A percentile compares a stretch with the other conserved stretches of the same genome.
Evolutionary conservation across 2,329 filamentous ascomycete genomes (phyloP).

Genomic region (Bipolaris victoriae): DNA sequence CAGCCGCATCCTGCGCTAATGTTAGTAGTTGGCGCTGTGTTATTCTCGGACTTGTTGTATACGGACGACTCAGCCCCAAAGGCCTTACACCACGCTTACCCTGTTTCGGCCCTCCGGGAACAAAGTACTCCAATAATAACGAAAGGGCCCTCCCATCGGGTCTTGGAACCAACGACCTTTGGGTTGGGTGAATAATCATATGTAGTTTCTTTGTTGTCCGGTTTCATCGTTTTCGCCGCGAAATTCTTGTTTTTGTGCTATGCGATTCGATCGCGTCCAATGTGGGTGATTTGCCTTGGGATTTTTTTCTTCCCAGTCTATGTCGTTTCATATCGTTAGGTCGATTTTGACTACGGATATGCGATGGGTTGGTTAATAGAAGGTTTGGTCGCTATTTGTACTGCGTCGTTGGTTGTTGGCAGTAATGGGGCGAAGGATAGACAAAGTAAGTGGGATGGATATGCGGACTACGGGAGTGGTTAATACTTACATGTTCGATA

Average conservation of each 20-base stretch:
- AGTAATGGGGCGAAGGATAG: neutral
- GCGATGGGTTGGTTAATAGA: constrained; percentile 46
- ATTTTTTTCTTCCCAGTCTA: constrained; percentile 21
- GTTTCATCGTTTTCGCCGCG: constrained; percentile 30
- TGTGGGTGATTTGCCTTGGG: constrained; percentile 24
- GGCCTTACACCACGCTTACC: constrained; percentile 24
- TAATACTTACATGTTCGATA: neutral
- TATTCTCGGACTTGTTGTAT: constrained; percentile 35
- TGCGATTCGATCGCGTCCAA: neutral
- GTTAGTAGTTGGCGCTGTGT: constrained; percentile 39
- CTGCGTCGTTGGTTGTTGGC: constrained; percentile 6
- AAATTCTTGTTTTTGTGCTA: constrained; percentile 23
- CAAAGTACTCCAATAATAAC: constrained; percentile 20
- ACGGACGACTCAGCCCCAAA: constrained; percentile 41
- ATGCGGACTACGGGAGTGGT: neutral
- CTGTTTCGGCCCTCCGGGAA: constrained; percentile 28
- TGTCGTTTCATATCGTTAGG: constrained; percentile 32
- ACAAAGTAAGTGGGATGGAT: constrained; percentile 3
- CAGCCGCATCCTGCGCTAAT: constrained; percentile 31
- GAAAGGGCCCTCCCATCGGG: constrained; percentile 21
- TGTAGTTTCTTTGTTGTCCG: constrained; percentile 30
- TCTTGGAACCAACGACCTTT: constrained; percentile 29
- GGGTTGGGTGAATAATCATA: constrained; percentile 27
- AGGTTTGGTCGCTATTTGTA: constrained; percentile 25
- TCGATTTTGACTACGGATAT: constrained; percentile 19